Conservation (phyloP, 2,329 filamentous ascomycete genomes). For the Aspergillus tamarii region DNA sequence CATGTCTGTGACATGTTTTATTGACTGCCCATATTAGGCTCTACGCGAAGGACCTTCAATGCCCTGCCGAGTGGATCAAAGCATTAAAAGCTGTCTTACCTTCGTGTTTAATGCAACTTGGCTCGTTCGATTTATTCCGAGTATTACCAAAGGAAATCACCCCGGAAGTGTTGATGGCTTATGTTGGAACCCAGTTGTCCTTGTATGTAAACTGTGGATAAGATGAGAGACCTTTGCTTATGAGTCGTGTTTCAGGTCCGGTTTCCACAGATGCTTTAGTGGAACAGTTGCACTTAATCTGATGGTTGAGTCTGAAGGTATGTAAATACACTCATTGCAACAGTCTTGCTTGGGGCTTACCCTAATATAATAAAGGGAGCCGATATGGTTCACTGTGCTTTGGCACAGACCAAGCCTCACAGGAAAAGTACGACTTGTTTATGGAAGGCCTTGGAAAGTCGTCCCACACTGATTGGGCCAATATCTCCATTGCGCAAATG, state of each 20-base stretch:
- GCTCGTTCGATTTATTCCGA: constrained; percentile 39
- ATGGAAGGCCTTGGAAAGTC: constrained; percentile 38
- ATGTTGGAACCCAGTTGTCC: constrained; percentile 39
- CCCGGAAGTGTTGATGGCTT: constrained; percentile 43
- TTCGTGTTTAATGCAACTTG: constrained; percentile 35
- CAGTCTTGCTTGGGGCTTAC: neutral
- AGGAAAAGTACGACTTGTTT: constrained; percentile 37
- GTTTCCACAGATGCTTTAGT: constrained; percentile 43
- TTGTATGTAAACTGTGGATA: constrained; percentile 21
- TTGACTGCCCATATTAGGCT: constrained; percentile 33
- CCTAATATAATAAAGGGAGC: constrained; percentile 23
- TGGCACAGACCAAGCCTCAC: constrained; percentile 39
- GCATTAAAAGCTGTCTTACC: constrained; percentile 34
- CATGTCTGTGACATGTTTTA: neutral
- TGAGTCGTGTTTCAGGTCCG: constrained; percentile 27
- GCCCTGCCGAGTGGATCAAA: constrained; percentile 36
- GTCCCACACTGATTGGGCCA: constrained; percentile 40
- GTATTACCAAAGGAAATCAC: constrained; percentile 37
- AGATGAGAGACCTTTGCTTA: neutral
- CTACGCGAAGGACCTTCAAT: constrained; percentile 40
- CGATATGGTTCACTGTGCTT: constrained; percentile 33
- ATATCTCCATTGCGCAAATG: constrained; percentile 33
- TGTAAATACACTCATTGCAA: neutral
- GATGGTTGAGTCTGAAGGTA: constrained; percentile 36
- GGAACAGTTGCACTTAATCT: constrained; percentile 41